A percentile compares a stretch with the other conserved stretches of the same genome.
phyloP scores from a whole-genome alignment of 345 rosid species.

The Euphorbia peplus region DNA sequence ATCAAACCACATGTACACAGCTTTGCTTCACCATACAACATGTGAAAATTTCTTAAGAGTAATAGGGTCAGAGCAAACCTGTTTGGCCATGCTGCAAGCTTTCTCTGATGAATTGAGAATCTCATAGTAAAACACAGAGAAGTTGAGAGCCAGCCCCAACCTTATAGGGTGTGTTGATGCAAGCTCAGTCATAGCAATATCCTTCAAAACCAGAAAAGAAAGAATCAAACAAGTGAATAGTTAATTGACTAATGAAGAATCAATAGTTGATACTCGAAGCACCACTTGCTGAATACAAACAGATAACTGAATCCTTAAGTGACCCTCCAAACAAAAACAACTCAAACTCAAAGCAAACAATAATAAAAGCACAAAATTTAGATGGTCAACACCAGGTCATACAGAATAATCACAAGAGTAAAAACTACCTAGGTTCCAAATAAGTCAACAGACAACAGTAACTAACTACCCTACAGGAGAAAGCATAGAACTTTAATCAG shows the following conservation, averaged over 20 bases:
- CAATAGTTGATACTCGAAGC: neutral
- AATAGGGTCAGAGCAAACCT: conserved; percentile 15
- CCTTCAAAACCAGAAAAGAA: conserved; percentile 16
- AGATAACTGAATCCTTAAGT: neutral
- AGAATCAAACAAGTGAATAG: neutral
- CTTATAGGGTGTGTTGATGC: conserved; percentile 39
- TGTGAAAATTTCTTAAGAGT: neutral
- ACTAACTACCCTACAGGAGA: too few relatives aligned
- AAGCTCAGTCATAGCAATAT: conserved; percentile 30
- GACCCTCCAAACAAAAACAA: neutral
- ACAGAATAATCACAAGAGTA: too few relatives aligned
- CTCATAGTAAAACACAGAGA: conserved; percentile 44
- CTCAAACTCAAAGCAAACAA: too few relatives aligned
- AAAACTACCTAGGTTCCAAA: too few relatives aligned
- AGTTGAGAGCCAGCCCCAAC: conserved; percentile 40
- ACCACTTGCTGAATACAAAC: neutral
- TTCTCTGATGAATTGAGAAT: conserved; percentile 39
- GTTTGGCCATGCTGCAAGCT: conserved; percentile 36
- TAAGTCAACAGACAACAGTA: too few relatives aligned
- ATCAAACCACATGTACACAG: neutral
- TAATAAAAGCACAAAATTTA: too few relatives aligned
- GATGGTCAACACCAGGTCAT: too few relatives aligned
- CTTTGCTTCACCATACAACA: neutral
- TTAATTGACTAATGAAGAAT: too few relatives aligned
- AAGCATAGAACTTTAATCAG: too few relatives aligned